Evolutionary conservation across 164 flowering plant species (phyloP).

Genomic region (Akebia trifoliata): DNA sequence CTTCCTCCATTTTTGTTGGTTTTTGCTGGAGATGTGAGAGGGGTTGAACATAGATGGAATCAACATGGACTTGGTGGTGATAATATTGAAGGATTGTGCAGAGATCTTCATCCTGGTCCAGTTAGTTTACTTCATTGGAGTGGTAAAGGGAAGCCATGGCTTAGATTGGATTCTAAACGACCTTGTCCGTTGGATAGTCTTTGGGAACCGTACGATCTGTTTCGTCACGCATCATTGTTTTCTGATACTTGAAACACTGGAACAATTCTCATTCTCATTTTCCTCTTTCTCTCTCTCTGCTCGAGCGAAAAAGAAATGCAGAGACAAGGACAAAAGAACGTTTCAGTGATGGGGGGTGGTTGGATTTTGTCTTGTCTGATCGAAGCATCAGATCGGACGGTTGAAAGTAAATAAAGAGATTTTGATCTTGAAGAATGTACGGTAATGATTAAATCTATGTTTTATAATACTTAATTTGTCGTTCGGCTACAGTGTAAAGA

Average conservation of each 20-base stretch:
- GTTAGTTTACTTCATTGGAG: conserved; percentile 68
- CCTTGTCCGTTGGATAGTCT: conserved; percentile 51
- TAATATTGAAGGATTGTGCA: conserved; percentile 46
- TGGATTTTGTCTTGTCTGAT: no score
- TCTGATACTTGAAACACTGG: not conserved
- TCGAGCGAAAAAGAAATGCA: no score
- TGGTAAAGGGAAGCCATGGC: conserved; percentile 68
- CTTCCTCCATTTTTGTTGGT: conserved; percentile 60
- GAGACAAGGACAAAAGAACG: no score
- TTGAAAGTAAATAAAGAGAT: no score
- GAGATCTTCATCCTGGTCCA: conserved; percentile 58
- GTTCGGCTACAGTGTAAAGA: no score
- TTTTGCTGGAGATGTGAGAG: conserved; percentile 47
- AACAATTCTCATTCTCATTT: not conserved
- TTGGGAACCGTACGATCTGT: conserved; percentile 66
- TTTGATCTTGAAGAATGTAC: no score
- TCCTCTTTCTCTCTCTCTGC: no score
- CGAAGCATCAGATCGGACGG: no score
- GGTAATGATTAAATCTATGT: no score
- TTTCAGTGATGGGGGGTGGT: no score
- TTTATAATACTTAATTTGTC: no score
- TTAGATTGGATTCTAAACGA: conserved; percentile 42
- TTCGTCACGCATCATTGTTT: not conserved
- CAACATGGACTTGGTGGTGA: conserved; percentile 67
- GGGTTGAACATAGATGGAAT: conserved; percentile 57